Percentiles rank a stretch among this genome's conserved stretches.
Evolutionary conservation across 495 filamentous ascomycete genomes (phyloP).

Genomic region (Bombardia bombarda): DNA sequence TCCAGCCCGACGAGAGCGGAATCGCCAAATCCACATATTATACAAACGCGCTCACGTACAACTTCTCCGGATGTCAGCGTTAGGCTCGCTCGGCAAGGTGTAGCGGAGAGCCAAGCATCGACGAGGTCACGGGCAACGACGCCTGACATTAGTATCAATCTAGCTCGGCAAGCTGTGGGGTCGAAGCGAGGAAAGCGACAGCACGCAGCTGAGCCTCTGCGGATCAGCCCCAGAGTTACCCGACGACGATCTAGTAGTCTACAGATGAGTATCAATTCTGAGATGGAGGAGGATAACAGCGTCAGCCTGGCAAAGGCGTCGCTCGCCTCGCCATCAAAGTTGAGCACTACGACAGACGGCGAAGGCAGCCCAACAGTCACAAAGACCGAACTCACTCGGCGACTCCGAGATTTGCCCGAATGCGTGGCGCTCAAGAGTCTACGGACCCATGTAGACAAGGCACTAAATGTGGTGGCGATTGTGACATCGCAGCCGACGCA

Average conservation of each 20-base stretch:
- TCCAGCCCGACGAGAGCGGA: too few species aligned
- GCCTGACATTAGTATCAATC: slow-evolving; percentile 25
- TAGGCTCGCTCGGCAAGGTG: too few species aligned
- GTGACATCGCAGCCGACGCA: slow-evolving; percentile 48
- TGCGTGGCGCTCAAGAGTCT: slow-evolving; percentile 62
- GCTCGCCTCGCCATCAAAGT: slow-evolving; percentile 16
- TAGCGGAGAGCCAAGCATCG: too few species aligned
- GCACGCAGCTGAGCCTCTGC: slow-evolving; percentile 16
- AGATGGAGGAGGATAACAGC: slow-evolving; percentile 14
- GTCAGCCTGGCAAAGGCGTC: slow-evolving; percentile 15
- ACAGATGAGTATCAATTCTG: slow-evolving; percentile 10
- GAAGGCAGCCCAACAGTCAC: slow-evolving; percentile 18
- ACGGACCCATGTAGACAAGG: slow-evolving; percentile 43
- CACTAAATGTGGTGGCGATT: slow-evolving; percentile 60
- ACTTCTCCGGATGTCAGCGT: too few species aligned
- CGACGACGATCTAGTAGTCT: slow-evolving; percentile 21
- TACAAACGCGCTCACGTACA: too few species aligned
- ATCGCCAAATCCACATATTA: too few species aligned
- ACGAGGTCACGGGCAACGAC: too few species aligned
- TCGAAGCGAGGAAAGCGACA: slow-evolving; percentile 18
- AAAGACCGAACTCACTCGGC: slow-evolving; percentile 31
- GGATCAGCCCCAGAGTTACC: slow-evolving; percentile 14
- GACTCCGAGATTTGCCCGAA: slow-evolving; percentile 54
- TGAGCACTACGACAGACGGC: not conserved
- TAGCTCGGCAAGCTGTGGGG: slow-evolving; percentile 27